Evolutionary conservation across 1,284 basidiomycete species (phyloP).

Genomic region (Fistulinella staudtii): DNA sequence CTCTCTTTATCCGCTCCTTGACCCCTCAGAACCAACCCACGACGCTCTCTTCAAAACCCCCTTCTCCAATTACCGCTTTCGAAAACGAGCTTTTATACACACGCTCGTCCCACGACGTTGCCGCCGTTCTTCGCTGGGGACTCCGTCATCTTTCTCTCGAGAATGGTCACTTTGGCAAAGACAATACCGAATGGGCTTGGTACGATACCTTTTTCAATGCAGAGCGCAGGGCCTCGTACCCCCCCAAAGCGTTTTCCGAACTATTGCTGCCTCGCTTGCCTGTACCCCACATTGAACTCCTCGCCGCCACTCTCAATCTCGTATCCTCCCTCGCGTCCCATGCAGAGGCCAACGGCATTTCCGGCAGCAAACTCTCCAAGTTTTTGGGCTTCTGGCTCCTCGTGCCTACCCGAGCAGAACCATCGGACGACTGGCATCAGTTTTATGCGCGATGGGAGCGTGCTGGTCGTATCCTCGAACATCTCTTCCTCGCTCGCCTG

Average conservation of each 20-base stretch:
- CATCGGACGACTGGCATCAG: slow-evolving; percentile 43
- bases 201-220: slow-evolving; percentile 57
- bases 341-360: slow-evolving; percentile 64
- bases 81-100: slow-evolving; percentile 60
- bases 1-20: slow-evolving; percentile 65
- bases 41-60: slow-evolving; percentile 47
- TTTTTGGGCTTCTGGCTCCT: slow-evolving; percentile 72
- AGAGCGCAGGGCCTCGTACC: slow-evolving; percentile 55
- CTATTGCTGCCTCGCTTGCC: slow-evolving; percentile 56
- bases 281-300: slow-evolving; percentile 50
- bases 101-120: slow-evolving; percentile 67
- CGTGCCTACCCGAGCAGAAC: slow-evolving; percentile 40
- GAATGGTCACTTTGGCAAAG: slow-evolving; percentile 47
- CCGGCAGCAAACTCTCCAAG: slow-evolving; percentile 69
- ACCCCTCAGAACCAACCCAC: slow-evolving; percentile 40
- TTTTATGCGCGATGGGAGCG: slow-evolving; percentile 73
- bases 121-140: slow-evolving; percentile 75
- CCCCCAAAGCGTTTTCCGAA: slow-evolving; percentile 56
- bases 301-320: slow-evolving; percentile 53
- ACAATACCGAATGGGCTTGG: slow-evolving; percentile 50
- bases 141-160: slow-evolving; percentile 65
- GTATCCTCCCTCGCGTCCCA: slow-evolving; percentile 66
- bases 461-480: slow-evolving; percentile 65
- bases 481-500: slow-evolving; percentile 65
- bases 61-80: slow-evolving; percentile 47